Percentiles rank a stretch among this genome's conserved stretches.
Evolutionary conservation across 257 asterid genomes (phyloP).

Genomic region (Haberlea rhodopensis): DNA sequence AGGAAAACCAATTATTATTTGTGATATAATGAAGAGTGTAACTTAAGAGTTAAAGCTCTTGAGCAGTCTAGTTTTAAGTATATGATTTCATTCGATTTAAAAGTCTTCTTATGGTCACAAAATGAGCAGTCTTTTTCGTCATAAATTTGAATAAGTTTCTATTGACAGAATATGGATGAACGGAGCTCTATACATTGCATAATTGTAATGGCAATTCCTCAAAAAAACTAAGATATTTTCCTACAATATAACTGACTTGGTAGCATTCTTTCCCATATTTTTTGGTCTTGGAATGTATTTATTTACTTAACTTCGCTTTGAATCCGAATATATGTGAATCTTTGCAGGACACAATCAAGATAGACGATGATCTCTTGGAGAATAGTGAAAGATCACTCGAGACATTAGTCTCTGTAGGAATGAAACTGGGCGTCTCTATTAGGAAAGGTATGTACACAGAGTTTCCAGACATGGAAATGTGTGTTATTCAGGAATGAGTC

Average conservation of each 20-base stretch:
- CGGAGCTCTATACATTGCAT: background rate
- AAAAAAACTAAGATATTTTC: background rate
- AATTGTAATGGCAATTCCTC: background rate
- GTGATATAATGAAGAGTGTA: too few species aligned
- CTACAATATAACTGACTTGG: background rate
- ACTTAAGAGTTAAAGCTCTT: too few species aligned
- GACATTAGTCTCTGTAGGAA: conserved; percentile 85
- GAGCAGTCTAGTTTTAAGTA: background rate
- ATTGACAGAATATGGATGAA: background rate
- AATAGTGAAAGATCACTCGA: conserved; percentile 88
- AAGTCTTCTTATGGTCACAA: background rate
- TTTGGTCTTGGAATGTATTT: background rate
- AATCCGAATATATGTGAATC: conserved; percentile 16
- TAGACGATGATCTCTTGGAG: conserved; percentile 82
- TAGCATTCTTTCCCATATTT: background rate
- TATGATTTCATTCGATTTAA: background rate
- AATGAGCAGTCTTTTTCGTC: background rate
- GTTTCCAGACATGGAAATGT: conserved; percentile 35
- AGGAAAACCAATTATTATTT: too few species aligned
- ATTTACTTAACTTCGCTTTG: conserved; percentile 8
- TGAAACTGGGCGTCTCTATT: conserved; percentile 70
- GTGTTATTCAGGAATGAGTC: conserved; percentile 27
- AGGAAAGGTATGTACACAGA: conserved; percentile 33
- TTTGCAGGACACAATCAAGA: conserved; percentile 68
- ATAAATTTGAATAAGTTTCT: background rate